Base-by-base conservation (phyloP, 495 filamentous ascomycete genomes). In the Neurospora hispaniola region DNA sequence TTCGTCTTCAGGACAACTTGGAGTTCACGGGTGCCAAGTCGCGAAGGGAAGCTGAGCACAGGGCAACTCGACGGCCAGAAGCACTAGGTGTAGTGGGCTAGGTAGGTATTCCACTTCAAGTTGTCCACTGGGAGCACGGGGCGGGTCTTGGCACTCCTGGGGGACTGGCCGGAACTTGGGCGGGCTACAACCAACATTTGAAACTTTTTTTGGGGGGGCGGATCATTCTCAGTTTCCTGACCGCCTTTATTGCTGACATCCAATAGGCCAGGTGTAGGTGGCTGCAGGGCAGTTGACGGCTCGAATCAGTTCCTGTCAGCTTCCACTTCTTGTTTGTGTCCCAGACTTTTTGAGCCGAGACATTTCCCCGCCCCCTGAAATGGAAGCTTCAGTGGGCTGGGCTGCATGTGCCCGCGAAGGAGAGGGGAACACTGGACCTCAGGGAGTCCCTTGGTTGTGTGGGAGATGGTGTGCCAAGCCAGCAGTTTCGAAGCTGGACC, bases 171-270 rank as follows among this genome's bases (percentile, higher is more conserved):
- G 20, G 23, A 35, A 66, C 54, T 66, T 66, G 23, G 54, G 54
- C 27, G 14, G 27, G 27, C 27, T 66, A 16, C 54, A 66, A 18
- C 27, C 27, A 18, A 35, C 14, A 18, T 9, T 35, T 35, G 54
- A 27, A 66, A 14, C 3, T 38, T 38, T 38, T 66, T 78, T 72
- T 74, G 5, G 23, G 23, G 23, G 23, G 66, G 68, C 78, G 79
- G 78, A 80, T 74, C 75, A 77, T 75, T 62, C 76, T 62, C 76
- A 75, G 75, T 69, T 71, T 76, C 72, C 75, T 54, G 70, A 72
- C 75, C 62, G 48, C 46, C 43, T 42, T 66, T 66, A 27, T 31
- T 18, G 54, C 16, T 66, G 31, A 38, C 14, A 38, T 66, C 14
- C 54, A 66, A 41, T n/a, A 23, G 9, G 23, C 69, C 72, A 73